Evolutionary conservation across 441 rosid genomes (phyloP).

Genomic region (Euphorbia celastroides): DNA sequence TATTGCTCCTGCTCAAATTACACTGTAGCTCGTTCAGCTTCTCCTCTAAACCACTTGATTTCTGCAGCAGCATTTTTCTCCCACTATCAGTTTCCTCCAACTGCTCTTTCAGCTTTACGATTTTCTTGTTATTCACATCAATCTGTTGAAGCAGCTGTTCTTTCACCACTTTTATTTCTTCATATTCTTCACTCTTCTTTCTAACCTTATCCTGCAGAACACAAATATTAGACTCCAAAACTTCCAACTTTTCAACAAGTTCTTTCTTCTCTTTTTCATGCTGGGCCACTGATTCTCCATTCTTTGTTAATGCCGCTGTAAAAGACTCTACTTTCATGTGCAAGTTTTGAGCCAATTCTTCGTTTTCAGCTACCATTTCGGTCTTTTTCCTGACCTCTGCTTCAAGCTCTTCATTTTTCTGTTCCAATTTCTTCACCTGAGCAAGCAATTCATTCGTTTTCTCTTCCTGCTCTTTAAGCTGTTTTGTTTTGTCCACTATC

Average conservation of each 20-base stretch:
- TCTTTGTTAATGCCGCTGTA: constrained; percentile 21
- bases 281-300: constrained; percentile 27
- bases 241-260: constrained; percentile 23
- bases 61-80: constrained; percentile 28
- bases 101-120: constrained; percentile 32
- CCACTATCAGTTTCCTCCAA: constrained; percentile 37
- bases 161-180: constrained; percentile 29
- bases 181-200: constrained; percentile 37
- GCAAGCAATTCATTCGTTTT: constrained; percentile 32
- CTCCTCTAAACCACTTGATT: too few relatives aligned
- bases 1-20: constrained; percentile 18
- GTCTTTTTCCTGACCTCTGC: constrained; percentile 35
- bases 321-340: constrained; percentile 31
- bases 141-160: constrained; percentile 37
- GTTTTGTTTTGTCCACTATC: constrained; percentile 22
- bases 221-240: constrained; percentile 36
- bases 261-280: constrained; percentile 18
- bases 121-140: constrained; percentile 27
- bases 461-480: constrained; percentile 35
- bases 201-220: constrained; percentile 36
- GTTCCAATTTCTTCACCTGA: constrained; percentile 37
- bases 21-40: constrained; percentile 17
- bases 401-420: constrained; percentile 33
- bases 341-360: constrained; percentile 30
- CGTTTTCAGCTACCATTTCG: constrained; percentile 27